Percentiles rank a stretch among this genome's conserved stretches.
These are phyloP conservation scores for Ceratocystis alfenasii DNA, from an alignment of 2,329 filamentous ascomycete genomes.

Conservation along the genomic window DNA sequence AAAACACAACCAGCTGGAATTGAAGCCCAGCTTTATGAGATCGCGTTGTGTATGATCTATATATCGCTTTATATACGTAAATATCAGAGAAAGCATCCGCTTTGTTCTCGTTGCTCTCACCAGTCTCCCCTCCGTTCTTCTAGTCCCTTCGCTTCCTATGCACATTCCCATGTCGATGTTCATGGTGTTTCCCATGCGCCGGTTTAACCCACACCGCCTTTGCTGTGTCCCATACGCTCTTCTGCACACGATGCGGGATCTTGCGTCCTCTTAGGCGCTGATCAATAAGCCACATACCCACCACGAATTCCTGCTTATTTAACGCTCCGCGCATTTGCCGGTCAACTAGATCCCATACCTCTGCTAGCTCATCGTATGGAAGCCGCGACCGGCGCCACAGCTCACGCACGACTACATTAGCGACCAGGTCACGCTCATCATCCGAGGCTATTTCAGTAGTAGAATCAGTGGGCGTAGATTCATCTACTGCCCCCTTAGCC, in stretches of 20 bases:
- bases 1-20: neutral
- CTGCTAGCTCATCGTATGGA: constrained; percentile 54
- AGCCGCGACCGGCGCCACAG: constrained; percentile 64
- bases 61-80: neutral
- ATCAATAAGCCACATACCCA: constrained; percentile 73
- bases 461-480: constrained; percentile 12
- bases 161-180: neutral
- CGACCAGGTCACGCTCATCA: constrained; percentile 41
- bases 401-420: constrained; percentile 57
- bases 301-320: constrained; percentile 61
- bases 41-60: constrained; percentile 4
- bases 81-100: neutral
- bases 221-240: constrained; percentile 66
- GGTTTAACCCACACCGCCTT: constrained; percentile 34
- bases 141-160: neutral
- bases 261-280: constrained; percentile 70
- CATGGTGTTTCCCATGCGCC: neutral
- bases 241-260: constrained; percentile 56
- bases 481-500: neutral
- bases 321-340: constrained; percentile 43
- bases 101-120: neutral
- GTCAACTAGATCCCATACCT: constrained; percentile 69
- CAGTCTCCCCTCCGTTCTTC: neutral
- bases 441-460: constrained; percentile 17
- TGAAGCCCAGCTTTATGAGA: too few relatives aligned